Base-by-base conservation (phyloP, 139 green algal species). In the Pycnococcus provasolii region DNA sequence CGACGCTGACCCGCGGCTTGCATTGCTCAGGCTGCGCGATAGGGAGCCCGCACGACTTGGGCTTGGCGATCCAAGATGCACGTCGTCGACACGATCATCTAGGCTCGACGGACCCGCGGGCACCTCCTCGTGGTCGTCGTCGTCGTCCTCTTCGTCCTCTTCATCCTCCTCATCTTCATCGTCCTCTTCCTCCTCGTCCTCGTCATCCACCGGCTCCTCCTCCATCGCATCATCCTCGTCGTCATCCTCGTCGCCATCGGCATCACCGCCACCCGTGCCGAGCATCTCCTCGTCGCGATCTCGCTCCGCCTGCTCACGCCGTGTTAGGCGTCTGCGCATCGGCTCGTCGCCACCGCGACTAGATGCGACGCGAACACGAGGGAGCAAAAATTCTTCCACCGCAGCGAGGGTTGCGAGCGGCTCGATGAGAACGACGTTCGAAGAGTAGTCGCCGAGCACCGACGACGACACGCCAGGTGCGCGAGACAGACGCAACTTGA, bases 361-460 rank as follows among this genome's bases (percentile, higher is more conserved):
- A 26, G 26, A 26, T 55, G 50, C 50, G 50, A 55, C 11, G 13
- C 50, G 13, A 2, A 97, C 90, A 0, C 89, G 73, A 2, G 83
- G 83, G 75, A 82, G 96, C 59, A 98, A 78, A 68, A 96, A 98
- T 43, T 96, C 92, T 76, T 98, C 92, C 7, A 98, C 84, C 4
- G 92, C 88, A 15, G 53, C 60, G 70, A 98, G 86, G 52, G 84
- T 95, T 15, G 90, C 92, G 40, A 98, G 78, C 0, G 92, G 91
- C 79, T 98, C 92, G 8, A 98, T 94, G 0, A 98, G 74, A 44
- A 98, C 90, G 5, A 96, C 78, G 67, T 92, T 95, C 55, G 69
- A 60, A 41, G 78, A 80, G 78, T 96, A 96, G 60, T 96, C 89
- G 3, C 83, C 66, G 51, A 96, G 71, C 2, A 52, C 45, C 0